These are phyloP conservation scores for Fraxinus americana DNA, from an alignment of 257 asterid species.

Conservation along the genomic window DNA sequence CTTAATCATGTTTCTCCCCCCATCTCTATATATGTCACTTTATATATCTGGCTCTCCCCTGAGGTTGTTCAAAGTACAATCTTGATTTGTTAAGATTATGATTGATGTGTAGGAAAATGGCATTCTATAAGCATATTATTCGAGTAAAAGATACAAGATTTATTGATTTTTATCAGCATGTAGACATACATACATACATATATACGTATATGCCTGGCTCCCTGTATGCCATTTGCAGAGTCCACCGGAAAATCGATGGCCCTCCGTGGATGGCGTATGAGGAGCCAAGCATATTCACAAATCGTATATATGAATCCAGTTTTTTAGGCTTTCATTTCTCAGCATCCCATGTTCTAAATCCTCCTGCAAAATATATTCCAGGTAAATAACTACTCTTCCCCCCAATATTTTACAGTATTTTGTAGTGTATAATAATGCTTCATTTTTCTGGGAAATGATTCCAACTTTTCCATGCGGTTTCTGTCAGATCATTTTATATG, in stretches of 20 bases:
- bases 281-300: conserved; percentile 94
- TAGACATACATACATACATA: conserved; percentile 1
- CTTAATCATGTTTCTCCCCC: conserved; percentile 15
- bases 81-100: neutral
- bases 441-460: conserved; percentile 24
- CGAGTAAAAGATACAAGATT: neutral
- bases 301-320: conserved; percentile 3
- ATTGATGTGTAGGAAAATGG: neutral
- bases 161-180: neutral
- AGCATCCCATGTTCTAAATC: neutral
- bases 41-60: neutral
- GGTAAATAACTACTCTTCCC: conserved; percentile 28
- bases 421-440: neutral
- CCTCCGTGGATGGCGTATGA: conserved; percentile 99
- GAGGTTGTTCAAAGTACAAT: conserved; percentile 26
- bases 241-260: conserved; percentile 69
- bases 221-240: conserved; percentile 99
- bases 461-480: conserved; percentile 13
- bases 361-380: conserved; percentile 17
- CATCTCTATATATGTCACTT: neutral
- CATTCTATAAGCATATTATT: neutral
- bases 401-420: neutral
- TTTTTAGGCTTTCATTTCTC: no score
- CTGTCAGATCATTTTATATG: conserved; percentile 34
- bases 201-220: conserved; percentile 95